Percentiles rank a stretch among this genome's conserved stretches.
Conservation (phyloP, 306 rosid genomes). For the Luffa aegyptiaca region DNA sequence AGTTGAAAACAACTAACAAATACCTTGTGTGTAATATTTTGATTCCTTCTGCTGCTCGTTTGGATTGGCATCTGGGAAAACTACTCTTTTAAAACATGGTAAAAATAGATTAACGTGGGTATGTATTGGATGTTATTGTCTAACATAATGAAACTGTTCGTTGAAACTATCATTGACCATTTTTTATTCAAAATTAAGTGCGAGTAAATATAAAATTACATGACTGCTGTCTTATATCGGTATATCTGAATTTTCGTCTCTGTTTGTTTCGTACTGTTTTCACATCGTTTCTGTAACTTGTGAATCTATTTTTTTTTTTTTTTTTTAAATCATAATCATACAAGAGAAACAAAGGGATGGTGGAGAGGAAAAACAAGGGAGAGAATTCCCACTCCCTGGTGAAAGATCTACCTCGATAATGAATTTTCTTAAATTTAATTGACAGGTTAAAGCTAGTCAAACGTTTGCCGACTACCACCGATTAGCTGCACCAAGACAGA, state of each 20-base stretch:
- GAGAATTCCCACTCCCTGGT: neutral
- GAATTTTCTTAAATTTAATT: neutral
- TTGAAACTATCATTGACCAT: neutral
- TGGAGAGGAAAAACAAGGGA: neutral
- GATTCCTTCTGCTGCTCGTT: neutral
- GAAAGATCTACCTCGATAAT: neutral
- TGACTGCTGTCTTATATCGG: neutral
- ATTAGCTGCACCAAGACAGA: slow-evolving; percentile 49
- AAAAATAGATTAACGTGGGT: neutral
- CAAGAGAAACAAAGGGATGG: too few relatives aligned
- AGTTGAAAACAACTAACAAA: neutral
- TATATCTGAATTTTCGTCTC: neutral
- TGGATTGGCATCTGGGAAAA: neutral
- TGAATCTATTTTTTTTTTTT: neutral
- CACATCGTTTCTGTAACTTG: neutral
- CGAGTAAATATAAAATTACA: neutral
- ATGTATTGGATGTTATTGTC: neutral
- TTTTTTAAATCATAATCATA: neutral
- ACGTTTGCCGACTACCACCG: slow-evolving; percentile 60
- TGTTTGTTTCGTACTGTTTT: neutral
- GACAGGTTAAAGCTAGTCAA: slow-evolving; percentile 52
- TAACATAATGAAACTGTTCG: neutral
- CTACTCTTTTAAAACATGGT: neutral
- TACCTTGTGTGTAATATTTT: neutral
- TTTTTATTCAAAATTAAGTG: too few relatives aligned